Percentiles rank a stretch among this genome's conserved stretches.
Evolutionary conservation across 441 rosid species (phyloP).

Genomic region (Daphne laureola): DNA sequence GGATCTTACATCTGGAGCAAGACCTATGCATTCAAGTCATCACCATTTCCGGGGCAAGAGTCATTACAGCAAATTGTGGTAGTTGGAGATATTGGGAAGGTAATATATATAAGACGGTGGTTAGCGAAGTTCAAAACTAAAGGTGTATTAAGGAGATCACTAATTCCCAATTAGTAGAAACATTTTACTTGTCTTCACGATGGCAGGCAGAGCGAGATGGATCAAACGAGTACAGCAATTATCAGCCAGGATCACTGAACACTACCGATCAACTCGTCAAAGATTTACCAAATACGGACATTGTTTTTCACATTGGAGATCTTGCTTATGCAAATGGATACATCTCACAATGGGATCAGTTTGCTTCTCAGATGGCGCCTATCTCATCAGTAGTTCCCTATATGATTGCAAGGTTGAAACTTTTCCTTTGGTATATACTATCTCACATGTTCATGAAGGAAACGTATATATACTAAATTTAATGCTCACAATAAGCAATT

Average conservation of each 20-base stretch:
- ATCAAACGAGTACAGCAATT: constrained; percentile 28
- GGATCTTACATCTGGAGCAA: constrained; percentile 22
- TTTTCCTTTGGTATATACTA: neutral
- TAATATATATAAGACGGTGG: constrained; percentile 7
- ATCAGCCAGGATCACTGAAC: constrained; percentile 34
- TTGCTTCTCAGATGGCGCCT: constrained; percentile 35
- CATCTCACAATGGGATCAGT: constrained; percentile 36
- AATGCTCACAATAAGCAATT: too few species aligned
- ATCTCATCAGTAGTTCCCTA: constrained; percentile 28
- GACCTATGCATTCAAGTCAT: constrained; percentile 25
- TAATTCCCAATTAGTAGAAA: too few species aligned
- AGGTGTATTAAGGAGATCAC: too few species aligned
- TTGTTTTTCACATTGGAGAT: constrained; percentile 33
- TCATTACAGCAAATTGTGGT: constrained; percentile 31
- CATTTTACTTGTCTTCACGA: constrained; percentile 4
- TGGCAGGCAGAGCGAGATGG: constrained; percentile 36
- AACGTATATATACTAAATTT: neutral
- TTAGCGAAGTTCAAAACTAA: too few species aligned
- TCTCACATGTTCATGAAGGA: neutral
- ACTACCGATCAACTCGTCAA: constrained; percentile 32
- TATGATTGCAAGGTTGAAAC: constrained; percentile 32
- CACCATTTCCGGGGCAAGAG: constrained; percentile 39
- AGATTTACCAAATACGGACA: constrained; percentile 24
- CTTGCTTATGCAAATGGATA: constrained; percentile 33
- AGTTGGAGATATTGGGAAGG: constrained; percentile 49